Evolutionary conservation across 495 filamentous ascomycete genomes (phyloP).

Genomic region (Trypethelium eluteriae): DNA sequence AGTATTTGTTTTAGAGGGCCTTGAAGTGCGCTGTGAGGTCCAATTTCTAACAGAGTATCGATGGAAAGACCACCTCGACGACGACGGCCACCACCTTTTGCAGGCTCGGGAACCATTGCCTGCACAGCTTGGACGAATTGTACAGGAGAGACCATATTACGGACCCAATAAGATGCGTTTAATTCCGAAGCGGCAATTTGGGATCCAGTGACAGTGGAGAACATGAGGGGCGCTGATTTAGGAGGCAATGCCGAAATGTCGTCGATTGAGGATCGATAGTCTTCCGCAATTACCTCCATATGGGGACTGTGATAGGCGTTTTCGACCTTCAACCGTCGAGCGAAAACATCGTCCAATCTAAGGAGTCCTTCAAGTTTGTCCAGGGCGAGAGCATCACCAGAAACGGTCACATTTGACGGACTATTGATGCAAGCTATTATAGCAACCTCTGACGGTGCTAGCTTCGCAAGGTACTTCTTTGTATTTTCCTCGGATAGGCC

Average conservation of each 20-base stretch:
- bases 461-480: conserved; percentile 9
- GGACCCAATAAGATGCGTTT: conserved; percentile 19
- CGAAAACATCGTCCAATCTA: conserved; percentile 43
- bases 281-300: conserved; percentile 38
- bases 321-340: conserved; percentile 48
- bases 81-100: conserved; percentile 11
- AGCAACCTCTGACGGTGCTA: conserved; percentile 10
- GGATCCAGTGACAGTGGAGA: conserved; percentile 11
- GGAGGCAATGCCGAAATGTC: neutral
- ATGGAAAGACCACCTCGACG: conserved; percentile 8
- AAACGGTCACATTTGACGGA: conserved; percentile 53
- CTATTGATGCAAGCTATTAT: conserved; percentile 42
- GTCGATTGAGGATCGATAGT: conserved; percentile 2
- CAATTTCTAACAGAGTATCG: conserved; percentile 19
- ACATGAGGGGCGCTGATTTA: conserved; percentile 7
- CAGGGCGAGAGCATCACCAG: conserved; percentile 46
- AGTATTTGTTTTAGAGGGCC: conserved; percentile 14
- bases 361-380: conserved; percentile 43
- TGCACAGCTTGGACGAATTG: conserved; percentile 5
- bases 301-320: conserved; percentile 59
- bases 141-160: conserved; percentile 16
- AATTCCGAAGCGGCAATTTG: conserved; percentile 6
- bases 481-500: conserved; percentile 18
- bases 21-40: conserved; percentile 18
- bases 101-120: conserved; percentile 5